Evolutionary conservation across 768 basidiomycete genomes (phyloP), one percentile per base, ranked within the genome.

Genomic region (Suillus brevipes): DNA sequence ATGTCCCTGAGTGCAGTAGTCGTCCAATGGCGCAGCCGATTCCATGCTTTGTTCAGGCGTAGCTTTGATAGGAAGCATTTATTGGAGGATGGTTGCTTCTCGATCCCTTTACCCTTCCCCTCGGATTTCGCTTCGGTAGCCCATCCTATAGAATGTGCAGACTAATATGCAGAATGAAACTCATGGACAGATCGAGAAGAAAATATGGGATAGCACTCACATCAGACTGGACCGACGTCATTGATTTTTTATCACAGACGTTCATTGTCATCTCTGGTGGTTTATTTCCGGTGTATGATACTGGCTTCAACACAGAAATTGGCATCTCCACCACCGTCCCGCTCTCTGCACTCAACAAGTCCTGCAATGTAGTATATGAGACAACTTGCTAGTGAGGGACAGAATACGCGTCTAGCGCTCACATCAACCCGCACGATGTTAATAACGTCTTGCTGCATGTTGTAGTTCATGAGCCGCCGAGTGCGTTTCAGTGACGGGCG

Each of bases 361-460:
- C 58, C 58, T 59, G 28, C 18, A 20, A 6, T 18, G 16, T 28
- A 12, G 34, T 13, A 6, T 59, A 38, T 42, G 28, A 42, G 25
- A 12, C 18, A 20, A 14, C 10, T 4, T 42, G 52, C 52, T 4
- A 31, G 28, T 20, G 6, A 31, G 18, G 31, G 40, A 31, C 28
- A 31, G 25, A 31, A 10, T 10, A 13, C 58, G 28, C 31, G 6
- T 59, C 20, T 42, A 59, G 28, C 28, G 18, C 58, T 59, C 58
- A 59, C 58, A 42, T 59, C 58, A 38, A 28, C 20, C 28, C 25
- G 40, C 5, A 43, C 28, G 20, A 28, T 4, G 14, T n/a, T 59
- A 20, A 59, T 16, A 59, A 59, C 18, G 12, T 59, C 58, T 59
- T 59, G 58, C 12, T 59, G 58, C 28, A 59, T 42, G 28, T 59